Evolutionary conservation across 129 eudicot genomes (phyloP).

Genomic region (Pulicaria dysenterica): DNA sequence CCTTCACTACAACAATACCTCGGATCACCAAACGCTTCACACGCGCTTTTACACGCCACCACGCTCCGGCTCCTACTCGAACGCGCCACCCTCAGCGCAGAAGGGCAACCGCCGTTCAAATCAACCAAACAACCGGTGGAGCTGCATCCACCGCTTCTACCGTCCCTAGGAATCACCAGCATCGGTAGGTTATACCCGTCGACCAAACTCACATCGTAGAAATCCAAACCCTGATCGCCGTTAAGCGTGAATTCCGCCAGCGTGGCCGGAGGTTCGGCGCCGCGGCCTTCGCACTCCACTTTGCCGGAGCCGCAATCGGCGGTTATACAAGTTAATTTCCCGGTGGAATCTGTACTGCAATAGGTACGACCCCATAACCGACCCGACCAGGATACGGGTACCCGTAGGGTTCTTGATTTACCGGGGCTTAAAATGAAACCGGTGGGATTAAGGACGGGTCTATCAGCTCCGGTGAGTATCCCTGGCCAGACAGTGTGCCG

Average conservation of each 20-base stretch:
- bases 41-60: slow-evolving; percentile 92
- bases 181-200: slow-evolving; percentile 89
- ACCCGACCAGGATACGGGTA: slow-evolving; percentile 82
- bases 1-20: slow-evolving; percentile 76
- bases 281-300: slow-evolving; percentile 69
- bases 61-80: slow-evolving; percentile 41
- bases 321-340: slow-evolving; percentile 59
- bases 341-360: slow-evolving; percentile 52
- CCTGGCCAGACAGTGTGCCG: slow-evolving; percentile 89
- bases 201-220: slow-evolving; percentile 87
- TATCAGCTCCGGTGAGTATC: slow-evolving; percentile 69
- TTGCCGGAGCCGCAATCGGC: slow-evolving; percentile 86
- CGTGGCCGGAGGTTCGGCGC: slow-evolving; percentile 85
- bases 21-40: slow-evolving; percentile 88
- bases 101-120: slow-evolving; percentile 77
- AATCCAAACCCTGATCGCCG: slow-evolving; percentile 80
- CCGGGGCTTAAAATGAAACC: slow-evolving; percentile 62
- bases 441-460: slow-evolving; percentile 54
- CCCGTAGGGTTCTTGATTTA: slow-evolving; percentile 54
- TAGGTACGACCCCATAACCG: slow-evolving; percentile 85
- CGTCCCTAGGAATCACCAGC: slow-evolving; percentile 67
- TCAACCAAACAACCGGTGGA: slow-evolving; percentile 81
- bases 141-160: slow-evolving; percentile 58
- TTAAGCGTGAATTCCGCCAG: slow-evolving; percentile 87
- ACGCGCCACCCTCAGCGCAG: slow-evolving; percentile 55